Percentiles rank a stretch among this genome's conserved stretches.
These are phyloP conservation scores for Arachnomyces sp. DNA, from an alignment of 2,329 filamentous ascomycete genomes.

Conservation along the genomic window DNA sequence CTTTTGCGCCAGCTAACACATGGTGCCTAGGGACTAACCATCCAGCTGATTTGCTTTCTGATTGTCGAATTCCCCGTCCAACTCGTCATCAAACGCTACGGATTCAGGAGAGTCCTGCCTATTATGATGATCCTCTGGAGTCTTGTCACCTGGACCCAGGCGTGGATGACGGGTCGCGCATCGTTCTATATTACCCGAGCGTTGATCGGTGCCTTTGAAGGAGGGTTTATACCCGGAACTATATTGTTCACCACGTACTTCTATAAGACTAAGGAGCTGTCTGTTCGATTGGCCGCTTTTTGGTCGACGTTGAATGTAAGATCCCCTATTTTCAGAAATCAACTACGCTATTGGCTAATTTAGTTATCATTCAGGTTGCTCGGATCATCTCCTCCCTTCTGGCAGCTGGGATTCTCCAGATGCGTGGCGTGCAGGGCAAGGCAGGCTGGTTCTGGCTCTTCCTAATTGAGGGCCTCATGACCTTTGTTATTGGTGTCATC, in stretches of 20 bases:
- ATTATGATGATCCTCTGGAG: constrained; percentile 48
- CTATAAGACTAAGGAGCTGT: constrained; percentile 13
- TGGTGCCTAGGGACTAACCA: constrained; percentile 42
- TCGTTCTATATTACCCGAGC: constrained; percentile 32
- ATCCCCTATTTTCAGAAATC: neutral
- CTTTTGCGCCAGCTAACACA: constrained; percentile 25
- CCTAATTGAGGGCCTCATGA: constrained; percentile 23
- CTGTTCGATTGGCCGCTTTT: neutral
- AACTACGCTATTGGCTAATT: constrained; percentile 41
- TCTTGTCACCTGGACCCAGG: constrained; percentile 41
- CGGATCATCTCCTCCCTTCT: constrained; percentile 38
- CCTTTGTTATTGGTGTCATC: constrained; percentile 18
- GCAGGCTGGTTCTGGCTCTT: constrained; percentile 31
- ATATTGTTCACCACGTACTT: constrained; percentile 13
- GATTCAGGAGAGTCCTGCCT: constrained; percentile 33
- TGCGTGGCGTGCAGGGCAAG: constrained; percentile 24
- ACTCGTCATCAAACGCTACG: constrained; percentile 43
- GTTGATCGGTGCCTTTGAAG: constrained; percentile 36
- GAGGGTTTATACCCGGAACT: constrained; percentile 41
- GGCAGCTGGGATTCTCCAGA: constrained; percentile 32
- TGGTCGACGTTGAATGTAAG: neutral
- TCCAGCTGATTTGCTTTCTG: constrained; percentile 49
- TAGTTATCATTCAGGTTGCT: constrained; percentile 44
- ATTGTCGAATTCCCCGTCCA: constrained; percentile 51
- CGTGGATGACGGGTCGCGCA: constrained; percentile 26